phyloP scores from a whole-genome alignment of 140 eudicot species.

The Cichorium intybus region DNA sequence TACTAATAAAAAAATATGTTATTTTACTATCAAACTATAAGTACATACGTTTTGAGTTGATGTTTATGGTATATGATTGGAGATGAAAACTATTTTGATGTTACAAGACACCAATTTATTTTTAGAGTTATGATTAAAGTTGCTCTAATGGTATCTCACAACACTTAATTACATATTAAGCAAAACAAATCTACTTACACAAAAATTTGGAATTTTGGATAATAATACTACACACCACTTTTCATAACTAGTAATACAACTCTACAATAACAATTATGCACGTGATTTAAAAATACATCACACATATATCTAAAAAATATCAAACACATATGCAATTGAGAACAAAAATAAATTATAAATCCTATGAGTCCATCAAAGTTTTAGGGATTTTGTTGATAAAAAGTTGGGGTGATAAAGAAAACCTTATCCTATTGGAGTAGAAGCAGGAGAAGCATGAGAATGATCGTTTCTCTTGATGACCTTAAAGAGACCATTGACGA shows the following conservation, averaged over 20 bases:
- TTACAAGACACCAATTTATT: too few species aligned
- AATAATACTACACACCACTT: neutral
- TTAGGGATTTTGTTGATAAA: conserved; percentile 2
- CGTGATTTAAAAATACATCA: neutral
- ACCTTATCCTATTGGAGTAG: conserved; percentile 45
- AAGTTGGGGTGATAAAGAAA: conserved; percentile 14
- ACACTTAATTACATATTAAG: too few species aligned
- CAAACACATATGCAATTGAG: neutral
- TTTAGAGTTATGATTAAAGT: too few species aligned
- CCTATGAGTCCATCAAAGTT: neutral
- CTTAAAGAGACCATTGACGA: conserved; percentile 47
- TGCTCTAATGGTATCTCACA: too few species aligned
- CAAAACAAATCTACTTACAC: too few species aligned
- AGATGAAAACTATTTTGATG: too few species aligned
- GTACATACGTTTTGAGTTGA: too few species aligned
- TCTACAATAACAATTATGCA: neutral
- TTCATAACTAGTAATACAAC: neutral
- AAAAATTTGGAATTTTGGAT: too few species aligned
- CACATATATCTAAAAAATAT: neutral
- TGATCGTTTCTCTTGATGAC: conserved; percentile 33
- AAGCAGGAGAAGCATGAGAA: neutral
- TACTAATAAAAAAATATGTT: too few species aligned
- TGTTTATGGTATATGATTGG: too few species aligned
- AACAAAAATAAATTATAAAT: neutral
- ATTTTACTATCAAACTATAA: too few species aligned